These are phyloP conservation scores for Mycothermus thermophilus DNA, from an alignment of 495 filamentous ascomycete genomes.

Conservation along the genomic window DNA sequence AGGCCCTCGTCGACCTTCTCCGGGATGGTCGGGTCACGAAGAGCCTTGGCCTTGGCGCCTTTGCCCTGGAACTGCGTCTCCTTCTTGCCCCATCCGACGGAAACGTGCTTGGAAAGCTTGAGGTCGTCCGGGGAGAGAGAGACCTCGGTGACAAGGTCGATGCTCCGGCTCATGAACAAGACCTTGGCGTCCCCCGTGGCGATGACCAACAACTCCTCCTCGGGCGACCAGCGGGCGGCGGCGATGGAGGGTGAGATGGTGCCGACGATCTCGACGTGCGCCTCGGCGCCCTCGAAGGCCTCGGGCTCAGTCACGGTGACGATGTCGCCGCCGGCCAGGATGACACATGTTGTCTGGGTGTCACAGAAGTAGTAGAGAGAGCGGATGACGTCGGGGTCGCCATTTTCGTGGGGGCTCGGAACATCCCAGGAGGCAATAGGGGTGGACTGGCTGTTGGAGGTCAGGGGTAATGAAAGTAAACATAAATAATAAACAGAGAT, in stretches of 20 bases:
- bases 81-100: slow-evolving; percentile 94
- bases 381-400: slow-evolving; percentile 55
- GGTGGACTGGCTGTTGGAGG: slow-evolving; percentile 15
- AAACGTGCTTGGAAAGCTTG: slow-evolving; percentile 84
- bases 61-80: slow-evolving; percentile 97
- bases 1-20: slow-evolving; percentile 81
- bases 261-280: slow-evolving; percentile 81
- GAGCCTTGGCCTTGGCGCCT: slow-evolving; percentile 76
- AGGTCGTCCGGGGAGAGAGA: slow-evolving; percentile 62
- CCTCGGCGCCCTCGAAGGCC: slow-evolving; percentile 24
- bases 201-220: slow-evolving; percentile 79
- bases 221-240: slow-evolving; percentile 85
- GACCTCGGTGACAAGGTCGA: slow-evolving; percentile 67
- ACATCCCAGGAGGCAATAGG: slow-evolving; percentile 78
- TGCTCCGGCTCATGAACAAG: slow-evolving; percentile 83
- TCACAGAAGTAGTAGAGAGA: slow-evolving; percentile 76
- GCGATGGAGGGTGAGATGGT: slow-evolving; percentile 84
- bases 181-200: slow-evolving; percentile 65
- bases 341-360: slow-evolving; percentile 56
- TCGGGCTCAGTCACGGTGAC: slow-evolving; percentile 54
- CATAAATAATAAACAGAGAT: background rate
- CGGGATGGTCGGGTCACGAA: slow-evolving; percentile 86
- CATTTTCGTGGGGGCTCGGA: slow-evolving; percentile 52
- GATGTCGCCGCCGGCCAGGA: slow-evolving; percentile 86
- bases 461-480: background rate